Conservation (phyloP, 441 rosid species). For the Populus tomentosa region DNA sequence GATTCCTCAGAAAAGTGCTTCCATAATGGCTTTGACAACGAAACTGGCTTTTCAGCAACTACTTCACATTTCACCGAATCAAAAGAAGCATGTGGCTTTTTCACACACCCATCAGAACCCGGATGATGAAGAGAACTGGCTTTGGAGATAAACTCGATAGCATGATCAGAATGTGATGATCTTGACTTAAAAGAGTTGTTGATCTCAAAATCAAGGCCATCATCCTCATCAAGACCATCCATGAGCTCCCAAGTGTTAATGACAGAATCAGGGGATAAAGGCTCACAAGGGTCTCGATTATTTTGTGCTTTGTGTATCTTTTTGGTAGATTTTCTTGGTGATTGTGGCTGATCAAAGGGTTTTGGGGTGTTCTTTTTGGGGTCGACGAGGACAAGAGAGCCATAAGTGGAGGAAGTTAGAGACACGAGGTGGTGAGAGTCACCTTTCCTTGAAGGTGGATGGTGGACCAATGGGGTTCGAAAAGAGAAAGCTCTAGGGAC, state of each 20-base stretch:
- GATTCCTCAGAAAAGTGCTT: slow-evolving; percentile 86
- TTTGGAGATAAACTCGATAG: slow-evolving; percentile 19
- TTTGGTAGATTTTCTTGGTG: slow-evolving; percentile 15
- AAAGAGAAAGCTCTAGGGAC: slow-evolving; percentile 53
- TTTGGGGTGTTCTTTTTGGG: slow-evolving; percentile 19
- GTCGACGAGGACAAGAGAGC: slow-evolving; percentile 63
- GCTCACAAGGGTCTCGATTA: slow-evolving; percentile 25
- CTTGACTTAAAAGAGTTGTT: slow-evolving; percentile 24
- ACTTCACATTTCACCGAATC: slow-evolving; percentile 33
- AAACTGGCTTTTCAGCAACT: slow-evolving; percentile 26
- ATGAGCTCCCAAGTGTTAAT: slow-evolving; percentile 96
- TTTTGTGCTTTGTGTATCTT: slow-evolving; percentile 12
- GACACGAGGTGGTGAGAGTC: slow-evolving; percentile 88
- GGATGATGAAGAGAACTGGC: slow-evolving; percentile 27
- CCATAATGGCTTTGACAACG: slow-evolving; percentile 70
- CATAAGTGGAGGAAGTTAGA: slow-evolving; percentile 78
- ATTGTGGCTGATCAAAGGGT: slow-evolving; percentile 23
- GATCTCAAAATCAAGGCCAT: slow-evolving; percentile 37
- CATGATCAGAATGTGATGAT: slow-evolving; percentile 15
- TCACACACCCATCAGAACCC: slow-evolving; percentile 27
- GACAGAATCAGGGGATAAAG: slow-evolving; percentile 69
- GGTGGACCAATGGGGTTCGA: slow-evolving; percentile 78
- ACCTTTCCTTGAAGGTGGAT: slow-evolving; percentile 76
- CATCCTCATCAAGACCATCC: slow-evolving; percentile 85
- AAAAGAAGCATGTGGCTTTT: slow-evolving; percentile 31